Evolutionary conservation across 257 asterid genomes (phyloP), one percentile per base, ranked within the genome.

Genomic region (Leonotis leonurus): DNA sequence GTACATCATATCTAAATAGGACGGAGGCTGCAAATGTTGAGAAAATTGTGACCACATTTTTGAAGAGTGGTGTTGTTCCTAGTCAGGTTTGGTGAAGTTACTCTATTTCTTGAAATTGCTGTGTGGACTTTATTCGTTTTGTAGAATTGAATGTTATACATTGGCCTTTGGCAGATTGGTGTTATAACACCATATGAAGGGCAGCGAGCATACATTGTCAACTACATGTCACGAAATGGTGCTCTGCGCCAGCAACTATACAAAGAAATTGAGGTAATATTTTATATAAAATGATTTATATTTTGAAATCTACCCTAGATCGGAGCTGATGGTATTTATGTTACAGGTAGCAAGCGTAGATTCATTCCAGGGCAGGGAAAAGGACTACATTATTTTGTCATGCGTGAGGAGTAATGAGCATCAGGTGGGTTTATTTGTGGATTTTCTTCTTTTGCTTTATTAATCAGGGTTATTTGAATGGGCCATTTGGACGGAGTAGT

Each of bases 171-270:
- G 26, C 79, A 93, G 96, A 93, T 93, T 68, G 99, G 99, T 73
- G 97, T 93, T 55, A 93, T 93, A 70, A 93, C 97, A 33, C 99
- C 99, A 43, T 93, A 93, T 61, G 97, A 93, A 81, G 97, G 99
- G 33, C 99, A 93, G 73, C 83, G 99, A 68, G 99, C 99, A 49
- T 93, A 93, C 71, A 89, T 93, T 64, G 96, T 93, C 50, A 93
- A 87, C 74, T 87, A 93, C 72, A 93, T 93, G 99, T 81, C 97
- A n/a, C 82, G 97, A 55, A 93, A 87, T 71, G 97, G 99, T 73
- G 68, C 97, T 70, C 65, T 93, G 58, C 89, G 97, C 65, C 99
- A 93, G 81, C 99, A 93, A 57, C 81, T 93, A 50, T 93, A 93
- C 88, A 93, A 93, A 82, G 99, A 93, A 79, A 87, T 93, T 76